Conservation (phyloP, 805 yeast genomes). For the Wickerhamomyces queroliae region DNA sequence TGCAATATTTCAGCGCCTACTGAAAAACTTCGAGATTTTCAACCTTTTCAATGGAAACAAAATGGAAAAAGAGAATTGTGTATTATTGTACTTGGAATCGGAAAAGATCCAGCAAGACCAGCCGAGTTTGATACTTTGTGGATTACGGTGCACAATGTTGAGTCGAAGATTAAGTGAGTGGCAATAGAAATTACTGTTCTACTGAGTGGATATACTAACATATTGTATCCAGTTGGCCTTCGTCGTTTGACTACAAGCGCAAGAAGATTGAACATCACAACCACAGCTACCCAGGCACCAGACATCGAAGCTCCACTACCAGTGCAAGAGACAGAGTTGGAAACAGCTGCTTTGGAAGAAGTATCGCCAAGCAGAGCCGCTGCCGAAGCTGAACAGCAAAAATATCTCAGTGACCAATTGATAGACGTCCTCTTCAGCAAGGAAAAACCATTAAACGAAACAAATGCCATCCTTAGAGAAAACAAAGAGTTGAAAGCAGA, state of each 20-base stretch:
- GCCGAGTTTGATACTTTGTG: too few species aligned
- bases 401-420: not conserved
- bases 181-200: not conserved
- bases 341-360: not conserved
- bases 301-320: not conserved
- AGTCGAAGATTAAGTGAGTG: slow-evolving; percentile 1
- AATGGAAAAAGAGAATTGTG: too few species aligned
- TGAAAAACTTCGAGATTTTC: not conserved
- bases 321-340: not conserved
- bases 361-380: not conserved
- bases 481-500: not conserved
- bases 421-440: not conserved
- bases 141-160: not conserved
- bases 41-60: not conserved
- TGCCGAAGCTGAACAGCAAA: not conserved
- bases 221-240: not conserved
- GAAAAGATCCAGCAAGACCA: not conserved
- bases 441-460: not conserved
- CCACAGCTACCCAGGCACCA: not conserved
- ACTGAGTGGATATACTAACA: not conserved
- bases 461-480: not conserved
- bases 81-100: not conserved
- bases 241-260: not conserved
- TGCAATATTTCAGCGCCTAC: not conserved
- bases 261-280: not conserved